phyloP scores from a whole-genome alignment of 2,329 filamentous ascomycete species.

The Fusarium protoensiforme region DNA sequence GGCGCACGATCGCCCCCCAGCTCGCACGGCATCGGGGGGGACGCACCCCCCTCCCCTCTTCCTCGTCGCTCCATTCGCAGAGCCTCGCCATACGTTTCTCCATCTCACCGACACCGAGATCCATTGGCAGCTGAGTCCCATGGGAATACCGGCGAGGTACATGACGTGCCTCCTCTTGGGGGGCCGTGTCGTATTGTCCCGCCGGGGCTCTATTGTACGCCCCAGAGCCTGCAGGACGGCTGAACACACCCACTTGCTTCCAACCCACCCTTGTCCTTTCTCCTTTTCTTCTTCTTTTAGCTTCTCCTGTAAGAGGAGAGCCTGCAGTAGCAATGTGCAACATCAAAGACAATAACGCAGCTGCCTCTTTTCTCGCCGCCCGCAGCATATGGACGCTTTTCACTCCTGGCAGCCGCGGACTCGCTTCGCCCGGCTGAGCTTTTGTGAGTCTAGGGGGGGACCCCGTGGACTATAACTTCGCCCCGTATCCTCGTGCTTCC shows the following conservation, averaged over 20 bases:
- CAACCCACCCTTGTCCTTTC: constrained; percentile 15
- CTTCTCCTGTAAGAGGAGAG: constrained; percentile 16
- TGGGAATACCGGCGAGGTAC: constrained; percentile 10
- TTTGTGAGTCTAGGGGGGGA: constrained; percentile 1
- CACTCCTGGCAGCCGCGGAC: constrained; percentile 26
- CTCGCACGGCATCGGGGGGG: constrained; percentile 31
- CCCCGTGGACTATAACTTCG: constrained; percentile 30
- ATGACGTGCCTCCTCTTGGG: neutral
- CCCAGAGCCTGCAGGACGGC: constrained; percentile 26
- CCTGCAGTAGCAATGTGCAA: constrained; percentile 38
- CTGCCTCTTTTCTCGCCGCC: constrained; percentile 36
- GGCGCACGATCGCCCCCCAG: constrained; percentile 36
- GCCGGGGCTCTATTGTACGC: constrained; percentile 7
- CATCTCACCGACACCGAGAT: constrained; percentile 9
- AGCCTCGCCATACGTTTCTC: constrained; percentile 36
- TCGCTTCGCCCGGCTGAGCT: constrained; percentile 14
- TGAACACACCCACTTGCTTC: constrained; percentile 23
- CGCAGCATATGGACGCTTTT: constrained; percentile 37
- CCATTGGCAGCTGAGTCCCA: constrained; percentile 16
- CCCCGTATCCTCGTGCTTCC: constrained; percentile 23
- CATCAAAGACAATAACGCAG: constrained; percentile 22
- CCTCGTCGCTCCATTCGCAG: constrained; percentile 10
- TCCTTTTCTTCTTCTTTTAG: constrained; percentile 1
- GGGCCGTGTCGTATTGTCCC: constrained; percentile 27
- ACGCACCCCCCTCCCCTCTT: constrained; percentile 10